These are phyloP conservation scores for Blastobotrys capitulatus DNA, from an alignment of 1,139 yeast species.

Conservation along the genomic window DNA sequence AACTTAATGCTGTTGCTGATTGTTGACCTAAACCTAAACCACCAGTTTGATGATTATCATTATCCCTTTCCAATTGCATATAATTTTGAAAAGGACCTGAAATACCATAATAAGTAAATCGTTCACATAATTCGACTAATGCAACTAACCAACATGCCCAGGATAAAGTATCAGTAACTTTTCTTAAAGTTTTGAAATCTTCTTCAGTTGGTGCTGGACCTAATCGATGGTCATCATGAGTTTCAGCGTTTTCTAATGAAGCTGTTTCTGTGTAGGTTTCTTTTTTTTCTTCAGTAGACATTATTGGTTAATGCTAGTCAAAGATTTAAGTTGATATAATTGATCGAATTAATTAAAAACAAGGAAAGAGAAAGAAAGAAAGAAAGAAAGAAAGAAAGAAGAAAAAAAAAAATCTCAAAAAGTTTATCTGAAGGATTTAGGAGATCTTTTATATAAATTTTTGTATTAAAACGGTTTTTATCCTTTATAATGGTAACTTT, in stretches of 20 bases:
- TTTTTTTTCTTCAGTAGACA: slow-evolving; percentile 3
- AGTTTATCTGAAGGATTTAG: no score
- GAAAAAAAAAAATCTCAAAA: no score
- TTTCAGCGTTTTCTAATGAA: not conserved
- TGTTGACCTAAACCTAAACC: slow-evolving; percentile 55
- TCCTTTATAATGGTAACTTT: no score
- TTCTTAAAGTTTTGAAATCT: slow-evolving; percentile 44
- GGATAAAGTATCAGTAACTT: slow-evolving; percentile 40
- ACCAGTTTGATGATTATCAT: slow-evolving; percentile 46
- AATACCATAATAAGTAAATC: slow-evolving; percentile 76
- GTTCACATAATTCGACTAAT: slow-evolving; percentile 71
- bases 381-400: not conserved
- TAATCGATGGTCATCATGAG: slow-evolving; percentile 19
- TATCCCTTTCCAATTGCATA: slow-evolving; percentile 48
- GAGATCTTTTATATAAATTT: no score
- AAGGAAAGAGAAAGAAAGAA: not conserved
- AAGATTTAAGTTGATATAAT: no score
- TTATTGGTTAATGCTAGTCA: no score
- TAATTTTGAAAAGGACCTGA: slow-evolving; percentile 74
- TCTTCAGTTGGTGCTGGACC: slow-evolving; percentile 43
- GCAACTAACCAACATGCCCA: slow-evolving; percentile 65
- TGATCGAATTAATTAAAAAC: not conserved
- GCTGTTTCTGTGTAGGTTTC: not conserved
- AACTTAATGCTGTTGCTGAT: slow-evolving; percentile 72
- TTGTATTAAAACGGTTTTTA: no score